Base-by-base conservation (phyloP, 331 rosid genomes). In the Cydonia oblonga region DNA sequence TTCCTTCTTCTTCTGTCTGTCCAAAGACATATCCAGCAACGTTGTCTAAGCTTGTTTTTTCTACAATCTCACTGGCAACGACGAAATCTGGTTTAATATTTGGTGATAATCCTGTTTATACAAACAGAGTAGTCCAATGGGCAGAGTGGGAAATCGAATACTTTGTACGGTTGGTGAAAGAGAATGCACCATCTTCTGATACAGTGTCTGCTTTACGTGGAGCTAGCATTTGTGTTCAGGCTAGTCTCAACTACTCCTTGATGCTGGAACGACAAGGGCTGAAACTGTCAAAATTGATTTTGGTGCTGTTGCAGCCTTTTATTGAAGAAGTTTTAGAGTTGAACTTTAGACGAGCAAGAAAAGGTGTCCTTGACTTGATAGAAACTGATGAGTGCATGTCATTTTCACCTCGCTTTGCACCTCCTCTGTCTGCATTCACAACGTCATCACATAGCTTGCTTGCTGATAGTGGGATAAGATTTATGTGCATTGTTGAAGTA, bases 61-160 rank as follows among this genome's bases (percentile, higher is more conserved):
- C 98, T 66, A 79, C 70, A 74, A 89, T 95, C 63, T 89, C 98
- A 49, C 65, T 73, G 72, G 78, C 91, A 70, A 79, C 85, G 65
- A 83, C 80, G 85, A 92, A 91, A 72, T 95, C 98, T 66, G 88
- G 89, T 85, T 77, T 62, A 74, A 54, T 93, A 64, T 91, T 93
- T 86, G 98, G 98, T 58, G 98, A 91, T 40, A 78, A 91, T 86
- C 96, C 97, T 62, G 85, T 88, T 76, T 91, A 91, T 83, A 88
- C 91, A 52, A 93, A 93, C 77, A 78, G 96, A 83, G 68, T 93
- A 40, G 97, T 93, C 84, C 98, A 91, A 81, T 93, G 98, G 98
- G 98, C 96, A 74, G 98, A 93, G 84, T 89, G 96, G 96, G 90
- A 91, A 84, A 84, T 93, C 54, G 98, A 93, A 81, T 88, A 78